phyloP scores from a whole-genome alignment of 2,329 filamentous ascomycete genomes.

The Trichoderma gracile region DNA sequence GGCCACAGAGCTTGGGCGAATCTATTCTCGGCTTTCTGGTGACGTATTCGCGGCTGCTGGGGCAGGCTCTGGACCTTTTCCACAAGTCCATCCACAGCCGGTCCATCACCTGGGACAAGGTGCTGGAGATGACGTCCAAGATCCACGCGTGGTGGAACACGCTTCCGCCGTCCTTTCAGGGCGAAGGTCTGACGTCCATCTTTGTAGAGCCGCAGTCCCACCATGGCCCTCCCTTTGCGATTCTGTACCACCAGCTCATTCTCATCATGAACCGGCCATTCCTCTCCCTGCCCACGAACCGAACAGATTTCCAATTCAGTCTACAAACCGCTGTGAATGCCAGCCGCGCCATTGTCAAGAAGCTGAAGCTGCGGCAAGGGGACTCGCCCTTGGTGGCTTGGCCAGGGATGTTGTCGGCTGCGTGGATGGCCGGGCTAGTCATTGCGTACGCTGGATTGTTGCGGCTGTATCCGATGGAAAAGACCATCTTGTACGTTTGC shows the following conservation, averaged over 20 bases:
- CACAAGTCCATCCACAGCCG: conserved; percentile 22
- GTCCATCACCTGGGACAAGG: conserved; percentile 23
- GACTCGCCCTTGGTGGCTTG: conserved; percentile 18
- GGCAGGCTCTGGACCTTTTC: conserved; percentile 22
- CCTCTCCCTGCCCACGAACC: conserved; percentile 15
- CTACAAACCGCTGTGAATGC: conserved; percentile 16
- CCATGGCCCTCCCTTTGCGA: conserved; percentile 20
- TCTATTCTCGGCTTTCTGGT: conserved; percentile 18
- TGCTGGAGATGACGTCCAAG: conserved; percentile 22
- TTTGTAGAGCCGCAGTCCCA: conserved; percentile 20
- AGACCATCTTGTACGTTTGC: conserved; percentile 15
- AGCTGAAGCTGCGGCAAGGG: conserved; percentile 16
- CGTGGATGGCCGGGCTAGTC: conserved; percentile 20
- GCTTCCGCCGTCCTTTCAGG: conserved; percentile 14
- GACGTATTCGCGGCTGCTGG: conserved; percentile 20
- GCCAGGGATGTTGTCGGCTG: conserved; percentile 20
- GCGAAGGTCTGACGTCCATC: conserved; percentile 14
- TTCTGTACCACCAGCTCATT: conserved; percentile 19
- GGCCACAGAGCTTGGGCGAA: conserved; percentile 12
- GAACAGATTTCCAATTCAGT: conserved; percentile 20
- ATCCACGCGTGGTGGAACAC: conserved; percentile 23
- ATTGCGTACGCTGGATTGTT: conserved; percentile 17
- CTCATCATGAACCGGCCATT: conserved; percentile 23
- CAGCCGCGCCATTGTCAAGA: conserved; percentile 19
- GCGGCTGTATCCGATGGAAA: conserved; percentile 19